Evolutionary conservation across 805 yeast species (phyloP).

Genomic region (Saccharomycopsis fodiens): DNA sequence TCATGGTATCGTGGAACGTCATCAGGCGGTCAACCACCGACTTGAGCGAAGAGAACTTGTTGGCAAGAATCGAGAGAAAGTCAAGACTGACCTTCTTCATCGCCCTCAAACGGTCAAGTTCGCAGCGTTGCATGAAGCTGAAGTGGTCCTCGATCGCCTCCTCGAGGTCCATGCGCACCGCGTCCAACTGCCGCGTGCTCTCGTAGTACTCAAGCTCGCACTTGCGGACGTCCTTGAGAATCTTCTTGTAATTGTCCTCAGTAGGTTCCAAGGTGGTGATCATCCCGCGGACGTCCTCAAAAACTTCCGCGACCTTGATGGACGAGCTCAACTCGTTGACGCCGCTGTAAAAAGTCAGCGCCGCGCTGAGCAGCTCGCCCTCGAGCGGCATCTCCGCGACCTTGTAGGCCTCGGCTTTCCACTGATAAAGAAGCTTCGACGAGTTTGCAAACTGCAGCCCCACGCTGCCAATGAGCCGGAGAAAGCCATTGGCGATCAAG

Average conservation of each 20-base stretch:
- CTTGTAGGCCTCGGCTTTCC: constrained; percentile 65
- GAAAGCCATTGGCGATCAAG: constrained; percentile 50
- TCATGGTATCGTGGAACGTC: constrained; percentile 61
- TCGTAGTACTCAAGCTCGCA: constrained; percentile 51
- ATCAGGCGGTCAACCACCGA: constrained; percentile 52
- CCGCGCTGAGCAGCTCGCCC: constrained; percentile 10
- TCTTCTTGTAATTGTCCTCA: constrained; percentile 35
- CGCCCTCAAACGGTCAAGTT: constrained; percentile 67
- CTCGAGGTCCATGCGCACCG: constrained; percentile 64
- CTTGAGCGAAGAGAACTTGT: constrained; percentile 50
- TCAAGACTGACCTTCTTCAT: constrained; percentile 70
- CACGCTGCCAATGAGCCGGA: constrained; percentile 59
- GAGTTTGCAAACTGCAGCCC: constrained; percentile 60
- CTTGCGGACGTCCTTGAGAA: constrained; percentile 48
- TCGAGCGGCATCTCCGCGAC: constrained; percentile 34
- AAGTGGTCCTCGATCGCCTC: constrained; percentile 65
- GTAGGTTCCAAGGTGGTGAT: constrained; percentile 20
- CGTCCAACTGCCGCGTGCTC: constrained; percentile 53
- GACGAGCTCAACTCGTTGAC: constrained; percentile 11
- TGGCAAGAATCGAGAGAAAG: constrained; percentile 58
- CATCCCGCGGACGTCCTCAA: constrained; percentile 19
- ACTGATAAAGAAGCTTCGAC: constrained; percentile 67
- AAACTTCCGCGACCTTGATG: constrained; percentile 15
- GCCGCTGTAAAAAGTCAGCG: constrained; percentile 11
- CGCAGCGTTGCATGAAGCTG: constrained; percentile 75